phyloP scores from a whole-genome alignment of 2,329 filamentous ascomycete genomes.

The Nemania bipapillata region DNA sequence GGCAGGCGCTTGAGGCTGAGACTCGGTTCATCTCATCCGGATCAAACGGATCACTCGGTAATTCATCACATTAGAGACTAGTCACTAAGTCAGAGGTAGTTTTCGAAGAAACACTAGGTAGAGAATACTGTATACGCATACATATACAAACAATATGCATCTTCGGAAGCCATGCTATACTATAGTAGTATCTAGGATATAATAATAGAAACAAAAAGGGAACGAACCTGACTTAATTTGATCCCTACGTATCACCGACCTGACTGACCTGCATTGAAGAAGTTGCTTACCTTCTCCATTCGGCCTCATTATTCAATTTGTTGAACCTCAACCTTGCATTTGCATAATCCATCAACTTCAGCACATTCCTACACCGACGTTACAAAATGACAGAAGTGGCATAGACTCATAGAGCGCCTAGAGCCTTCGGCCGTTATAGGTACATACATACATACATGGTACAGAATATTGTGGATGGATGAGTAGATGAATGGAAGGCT shows the following conservation, averaged over 20 bases:
- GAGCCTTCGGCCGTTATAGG: constrained; percentile 16
- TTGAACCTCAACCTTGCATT: not conserved
- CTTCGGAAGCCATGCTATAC: not conserved
- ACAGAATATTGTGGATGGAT: too few species aligned
- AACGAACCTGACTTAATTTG: not conserved
- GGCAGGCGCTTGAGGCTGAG: constrained; percentile 35
- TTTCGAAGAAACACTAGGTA: too few species aligned
- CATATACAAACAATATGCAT: not conserved
- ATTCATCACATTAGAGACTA: too few species aligned
- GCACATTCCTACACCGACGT: constrained; percentile 7
- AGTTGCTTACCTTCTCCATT: constrained; percentile 2
- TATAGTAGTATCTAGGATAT: not conserved
- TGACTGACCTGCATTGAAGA: not conserved
- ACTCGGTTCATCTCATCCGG: constrained; percentile 15
- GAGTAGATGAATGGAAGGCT: constrained; percentile 3
- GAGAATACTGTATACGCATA: not conserved
- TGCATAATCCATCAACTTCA: not conserved
- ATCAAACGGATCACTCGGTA: constrained; percentile 6
- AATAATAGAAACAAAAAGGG: not conserved
- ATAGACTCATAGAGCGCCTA: too few species aligned
- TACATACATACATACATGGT: not conserved
- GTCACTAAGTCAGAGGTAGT: too few species aligned
- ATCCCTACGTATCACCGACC: not conserved
- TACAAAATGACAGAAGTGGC: constrained; percentile 5
- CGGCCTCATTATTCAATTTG: not conserved